Evolutionary conservation across 139 green algal species (phyloP).

Genomic region (Haematococcus lacustris): DNA sequence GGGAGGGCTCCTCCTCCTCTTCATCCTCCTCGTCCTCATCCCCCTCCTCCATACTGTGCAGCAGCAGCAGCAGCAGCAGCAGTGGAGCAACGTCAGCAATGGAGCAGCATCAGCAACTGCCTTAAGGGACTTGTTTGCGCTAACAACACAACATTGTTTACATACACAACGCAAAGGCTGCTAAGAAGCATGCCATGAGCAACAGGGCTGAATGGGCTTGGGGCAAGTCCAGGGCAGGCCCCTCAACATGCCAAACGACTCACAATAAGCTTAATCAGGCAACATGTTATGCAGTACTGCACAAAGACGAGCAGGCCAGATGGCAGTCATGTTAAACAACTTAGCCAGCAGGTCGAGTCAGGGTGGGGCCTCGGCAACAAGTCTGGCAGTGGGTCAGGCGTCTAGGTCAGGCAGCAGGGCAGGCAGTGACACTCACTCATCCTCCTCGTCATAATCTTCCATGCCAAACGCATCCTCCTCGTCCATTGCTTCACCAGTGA

Average conservation of each 20-base stretch:
- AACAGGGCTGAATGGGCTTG: too few relatives aligned
- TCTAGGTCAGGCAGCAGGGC: neutral
- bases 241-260: too few relatives aligned
- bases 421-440: neutral
- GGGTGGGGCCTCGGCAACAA: neutral
- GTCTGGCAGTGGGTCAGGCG: too few relatives aligned
- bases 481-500: constrained; percentile 81
- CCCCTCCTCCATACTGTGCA: too few relatives aligned
- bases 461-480: constrained; percentile 18
- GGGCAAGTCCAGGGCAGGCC: too few relatives aligned
- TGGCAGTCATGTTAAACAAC: neutral
- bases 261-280: too few relatives aligned
- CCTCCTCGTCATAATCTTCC: neutral
- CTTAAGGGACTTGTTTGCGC: neutral
- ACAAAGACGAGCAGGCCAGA: too few relatives aligned
- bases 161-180: too few relatives aligned
- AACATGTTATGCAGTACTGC: too few relatives aligned
- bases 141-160: neutral
- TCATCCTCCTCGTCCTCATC: constrained; percentile 65
- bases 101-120: neutral
- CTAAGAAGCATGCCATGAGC: too few relatives aligned
- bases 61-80: too few relatives aligned
- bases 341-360: neutral
- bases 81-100: too few relatives aligned
- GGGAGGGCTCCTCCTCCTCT: constrained; percentile 25